phyloP scores from a whole-genome alignment of 208 protist species.

The Crithidia acanthocephali region DNA sequence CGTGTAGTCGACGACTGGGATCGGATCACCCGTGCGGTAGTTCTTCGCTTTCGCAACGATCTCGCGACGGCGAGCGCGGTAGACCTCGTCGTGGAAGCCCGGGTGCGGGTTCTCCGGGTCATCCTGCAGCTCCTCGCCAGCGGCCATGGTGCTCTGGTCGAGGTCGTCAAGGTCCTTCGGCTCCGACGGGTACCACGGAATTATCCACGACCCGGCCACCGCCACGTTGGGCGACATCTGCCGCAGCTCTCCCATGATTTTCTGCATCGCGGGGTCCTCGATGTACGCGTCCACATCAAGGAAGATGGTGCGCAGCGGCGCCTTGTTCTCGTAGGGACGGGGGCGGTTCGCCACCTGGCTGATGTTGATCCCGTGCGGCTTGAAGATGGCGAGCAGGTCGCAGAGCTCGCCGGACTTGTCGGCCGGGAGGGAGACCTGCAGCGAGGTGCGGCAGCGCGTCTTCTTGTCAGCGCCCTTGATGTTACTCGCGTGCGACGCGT shows the following conservation, averaged over 20 bases:
- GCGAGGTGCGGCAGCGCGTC: slow-evolving; percentile 47
- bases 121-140: slow-evolving; percentile 76
- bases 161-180: slow-evolving; percentile 88
- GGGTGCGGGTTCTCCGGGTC: slow-evolving; percentile 95
- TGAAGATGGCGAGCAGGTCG: slow-evolving; percentile 53
- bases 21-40: slow-evolving; percentile 85
- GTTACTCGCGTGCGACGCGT: slow-evolving; percentile 52
- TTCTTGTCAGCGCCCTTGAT: slow-evolving; percentile 40
- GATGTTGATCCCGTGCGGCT: slow-evolving; percentile 53
- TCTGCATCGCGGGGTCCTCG: slow-evolving; percentile 40
- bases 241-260: slow-evolving; percentile 37
- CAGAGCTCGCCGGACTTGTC: slow-evolving; percentile 53
- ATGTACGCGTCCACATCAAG: slow-evolving; percentile 69
- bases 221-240: slow-evolving; percentile 36
- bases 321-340: slow-evolving; percentile 50
- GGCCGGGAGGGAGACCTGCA: slow-evolving; percentile 58
- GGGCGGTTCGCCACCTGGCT: slow-evolving; percentile 62
- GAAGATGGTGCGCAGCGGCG: slow-evolving; percentile 59
- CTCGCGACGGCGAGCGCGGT: slow-evolving; percentile 86
- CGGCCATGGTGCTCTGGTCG: slow-evolving; percentile 84
- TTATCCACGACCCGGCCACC: slow-evolving; percentile 62
- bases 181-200: slow-evolving; percentile 77
- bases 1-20: slow-evolving; percentile 94
- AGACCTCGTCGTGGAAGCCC: slow-evolving; percentile 95
- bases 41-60: slow-evolving; percentile 71